Evolutionary conservation across 2,329 filamentous ascomycete species (phyloP).

Genomic region (Coleophoma eucalyptorum): DNA sequence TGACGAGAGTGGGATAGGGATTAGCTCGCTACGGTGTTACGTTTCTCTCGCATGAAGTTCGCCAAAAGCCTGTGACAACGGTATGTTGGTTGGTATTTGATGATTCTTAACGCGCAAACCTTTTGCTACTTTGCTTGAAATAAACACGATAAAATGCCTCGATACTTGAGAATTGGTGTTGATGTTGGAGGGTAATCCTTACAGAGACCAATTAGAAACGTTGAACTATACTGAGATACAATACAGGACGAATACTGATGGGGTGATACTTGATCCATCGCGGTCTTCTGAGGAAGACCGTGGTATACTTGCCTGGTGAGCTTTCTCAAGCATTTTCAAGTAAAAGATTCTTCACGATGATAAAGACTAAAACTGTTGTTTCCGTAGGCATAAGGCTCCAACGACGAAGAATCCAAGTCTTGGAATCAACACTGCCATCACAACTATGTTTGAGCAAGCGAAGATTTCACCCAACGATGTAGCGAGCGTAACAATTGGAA

Average conservation of each 20-base stretch:
- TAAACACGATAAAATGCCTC: neutral
- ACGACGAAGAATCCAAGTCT: conserved; percentile 16
- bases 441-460: conserved; percentile 14
- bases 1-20: no score
- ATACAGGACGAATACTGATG: conserved; percentile 9
- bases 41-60: no score
- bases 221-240: no score
- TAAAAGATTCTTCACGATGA: neutral
- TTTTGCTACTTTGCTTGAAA: no score
- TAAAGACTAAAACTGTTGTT: neutral
- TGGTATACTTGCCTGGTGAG: conserved; percentile 9
- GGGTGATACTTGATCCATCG: conserved; percentile 8
- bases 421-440: conserved; percentile 17
- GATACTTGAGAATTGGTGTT: conserved; percentile 13
- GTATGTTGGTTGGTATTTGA: no score
- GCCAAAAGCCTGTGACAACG: no score
- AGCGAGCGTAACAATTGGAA: conserved; percentile 15
- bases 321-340: neutral
- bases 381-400: conserved; percentile 11
- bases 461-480: conserved; percentile 25
- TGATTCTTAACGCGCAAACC: no score
- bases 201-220: no score
- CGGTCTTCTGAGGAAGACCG: conserved; percentile 3
- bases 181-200: conserved; percentile 13
- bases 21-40: no score